A percentile compares a stretch with the other conserved stretches of the same genome.
phyloP scores from a whole-genome alignment of 257 asterid species.

The Eucommia ulmoides region DNA sequence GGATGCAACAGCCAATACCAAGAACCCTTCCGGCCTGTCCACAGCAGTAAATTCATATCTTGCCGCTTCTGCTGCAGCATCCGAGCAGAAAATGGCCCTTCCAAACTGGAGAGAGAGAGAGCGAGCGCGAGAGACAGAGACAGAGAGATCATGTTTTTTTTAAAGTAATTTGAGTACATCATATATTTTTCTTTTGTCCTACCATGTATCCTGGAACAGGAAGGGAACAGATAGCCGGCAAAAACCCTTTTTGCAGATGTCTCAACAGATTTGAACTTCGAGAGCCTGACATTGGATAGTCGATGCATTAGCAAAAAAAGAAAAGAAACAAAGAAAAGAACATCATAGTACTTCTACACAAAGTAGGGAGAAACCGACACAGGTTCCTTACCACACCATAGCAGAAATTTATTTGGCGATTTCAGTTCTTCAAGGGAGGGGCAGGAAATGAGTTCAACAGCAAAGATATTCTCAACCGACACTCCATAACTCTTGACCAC shows the following conservation, averaged over 20 bases:
- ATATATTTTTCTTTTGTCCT: not conserved
- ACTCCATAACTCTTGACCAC: slow-evolving; percentile 60
- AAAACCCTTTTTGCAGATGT: slow-evolving; percentile 70
- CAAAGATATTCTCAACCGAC: slow-evolving; percentile 47
- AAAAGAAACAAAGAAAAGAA: too few species aligned
- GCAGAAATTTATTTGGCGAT: slow-evolving; percentile 58
- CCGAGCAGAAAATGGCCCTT: slow-evolving; percentile 82
- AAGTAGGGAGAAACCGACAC: not conserved
- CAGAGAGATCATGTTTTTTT: not conserved
- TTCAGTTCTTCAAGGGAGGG: slow-evolving; percentile 64
- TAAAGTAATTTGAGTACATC: too few species aligned
- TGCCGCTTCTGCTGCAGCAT: slow-evolving; percentile 87
- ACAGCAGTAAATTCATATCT: slow-evolving; percentile 83
- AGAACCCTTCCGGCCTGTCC: slow-evolving; percentile 74
- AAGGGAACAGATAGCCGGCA: slow-evolving; percentile 55
- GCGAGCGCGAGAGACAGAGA: not conserved
- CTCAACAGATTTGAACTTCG: slow-evolving; percentile 64
- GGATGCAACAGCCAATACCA: slow-evolving; percentile 71
- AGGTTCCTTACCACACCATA: slow-evolving; percentile 75
- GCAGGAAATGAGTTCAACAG: slow-evolving; percentile 56
- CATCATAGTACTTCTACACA: too few species aligned
- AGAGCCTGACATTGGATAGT: slow-evolving; percentile 28
- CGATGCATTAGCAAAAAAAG: not conserved
- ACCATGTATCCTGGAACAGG: slow-evolving; percentile 93
- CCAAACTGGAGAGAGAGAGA: slow-evolving; percentile 41